phyloP scores from a whole-genome alignment of 176 grass and related monocot genomes.

The Puccinellia tenuiflora region DNA sequence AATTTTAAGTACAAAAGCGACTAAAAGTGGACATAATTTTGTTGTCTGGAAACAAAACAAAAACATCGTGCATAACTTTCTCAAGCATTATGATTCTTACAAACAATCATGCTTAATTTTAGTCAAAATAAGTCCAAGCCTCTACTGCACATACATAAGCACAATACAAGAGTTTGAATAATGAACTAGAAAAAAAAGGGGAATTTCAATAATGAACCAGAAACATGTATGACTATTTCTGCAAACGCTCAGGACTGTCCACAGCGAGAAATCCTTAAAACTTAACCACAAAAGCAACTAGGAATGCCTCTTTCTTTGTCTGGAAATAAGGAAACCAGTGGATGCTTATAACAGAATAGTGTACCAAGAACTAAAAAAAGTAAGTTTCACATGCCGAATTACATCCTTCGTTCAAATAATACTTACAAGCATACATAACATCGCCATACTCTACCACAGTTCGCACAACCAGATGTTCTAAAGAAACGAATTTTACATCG shows the following conservation, averaged over 20 bases:
- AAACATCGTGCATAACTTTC: background rate
- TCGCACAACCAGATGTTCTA: background rate
- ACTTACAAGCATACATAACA: background rate
- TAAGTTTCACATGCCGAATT: background rate
- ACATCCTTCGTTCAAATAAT: background rate
- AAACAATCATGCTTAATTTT: background rate
- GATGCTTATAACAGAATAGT: too few species aligned
- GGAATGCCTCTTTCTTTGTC: background rate
- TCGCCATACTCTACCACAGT: background rate
- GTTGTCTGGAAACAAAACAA: background rate
- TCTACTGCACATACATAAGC: background rate
- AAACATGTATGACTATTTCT: background rate
- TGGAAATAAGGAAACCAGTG: too few species aligned
- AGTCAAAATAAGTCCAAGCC: background rate
- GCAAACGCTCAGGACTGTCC: background rate
- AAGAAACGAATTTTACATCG: background rate
- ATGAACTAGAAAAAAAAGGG: background rate
- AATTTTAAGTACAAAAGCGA: background rate
- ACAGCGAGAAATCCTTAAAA: background rate
- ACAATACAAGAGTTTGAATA: background rate
- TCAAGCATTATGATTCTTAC: background rate
- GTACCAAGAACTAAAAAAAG: background rate
- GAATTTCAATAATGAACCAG: background rate
- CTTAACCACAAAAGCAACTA: background rate
- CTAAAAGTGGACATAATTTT: background rate